A percentile compares a stretch with the other conserved stretches of the same genome.
phyloP scores from a whole-genome alignment of 1,139 yeast species.

The Hyphopichia wangnamkhiaoensis region DNA sequence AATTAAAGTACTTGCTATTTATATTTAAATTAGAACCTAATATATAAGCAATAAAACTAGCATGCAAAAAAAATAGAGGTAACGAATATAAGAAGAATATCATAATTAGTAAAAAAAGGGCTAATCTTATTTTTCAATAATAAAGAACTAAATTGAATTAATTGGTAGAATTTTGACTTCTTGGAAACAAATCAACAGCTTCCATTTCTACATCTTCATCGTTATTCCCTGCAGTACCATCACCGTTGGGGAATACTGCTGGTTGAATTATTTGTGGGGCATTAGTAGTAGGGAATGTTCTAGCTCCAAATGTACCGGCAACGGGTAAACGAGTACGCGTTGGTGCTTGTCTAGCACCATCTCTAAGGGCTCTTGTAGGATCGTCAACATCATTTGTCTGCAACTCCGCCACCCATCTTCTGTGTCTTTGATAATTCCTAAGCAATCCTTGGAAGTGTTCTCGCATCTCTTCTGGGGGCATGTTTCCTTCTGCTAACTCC shows the following conservation, averaged over 20 bases:
- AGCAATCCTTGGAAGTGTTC: conserved; percentile 39
- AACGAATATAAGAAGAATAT: too few relatives aligned
- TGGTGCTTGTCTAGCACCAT: background rate
- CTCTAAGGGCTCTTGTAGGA: background rate
- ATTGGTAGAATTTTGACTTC: conserved; percentile 11
- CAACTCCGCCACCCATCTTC: conserved; percentile 11
- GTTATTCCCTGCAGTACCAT: conserved; percentile 23
- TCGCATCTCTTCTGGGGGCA: conserved; percentile 41
- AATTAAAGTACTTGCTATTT: background rate
- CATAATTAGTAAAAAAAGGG: too few relatives aligned
- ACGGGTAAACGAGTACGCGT: conserved; percentile 6
- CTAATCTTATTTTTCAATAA: too few relatives aligned
- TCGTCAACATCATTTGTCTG: background rate
- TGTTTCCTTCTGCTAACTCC: conserved; percentile 35
- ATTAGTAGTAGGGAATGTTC: conserved; percentile 17
- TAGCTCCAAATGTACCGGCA: too few relatives aligned
- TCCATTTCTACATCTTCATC: conserved; percentile 43
- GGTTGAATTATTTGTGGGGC: conserved; percentile 49
- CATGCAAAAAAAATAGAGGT: too few relatives aligned
- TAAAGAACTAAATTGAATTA: background rate
- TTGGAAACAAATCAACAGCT: conserved; percentile 35
- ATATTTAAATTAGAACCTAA: background rate
- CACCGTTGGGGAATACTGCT: conserved; percentile 40
- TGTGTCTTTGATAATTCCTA: conserved; percentile 29
- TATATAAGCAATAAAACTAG: background rate